Base-by-base conservation (phyloP, 2,329 filamentous ascomycete genomes). In the Sordariomycetes sp. region DNA sequence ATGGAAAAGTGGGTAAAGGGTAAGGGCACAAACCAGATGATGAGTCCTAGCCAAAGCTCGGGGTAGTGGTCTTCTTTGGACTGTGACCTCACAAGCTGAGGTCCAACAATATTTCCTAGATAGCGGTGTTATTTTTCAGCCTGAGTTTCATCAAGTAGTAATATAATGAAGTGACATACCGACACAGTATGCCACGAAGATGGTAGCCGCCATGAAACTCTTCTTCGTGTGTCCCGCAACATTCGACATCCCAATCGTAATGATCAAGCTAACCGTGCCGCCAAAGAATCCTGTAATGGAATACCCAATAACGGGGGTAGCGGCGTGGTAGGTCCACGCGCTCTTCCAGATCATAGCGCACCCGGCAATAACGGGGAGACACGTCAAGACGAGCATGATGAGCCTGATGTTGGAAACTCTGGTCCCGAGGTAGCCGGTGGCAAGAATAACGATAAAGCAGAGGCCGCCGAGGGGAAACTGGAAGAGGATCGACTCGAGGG, bases 171-270 rank as follows among this genome's bases (percentile, higher is more conserved):
- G 22, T 7, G 15, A 59, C 56, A 48, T 53, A 1, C 86, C 77
- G 2, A 90, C 82, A 57, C 85, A 87, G 64, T 90, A 90, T 0
- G 84, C 85, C 0, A 88, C 84, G 61, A 90, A 90, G 1, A 88
- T 85, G 0, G 83, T 82, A 0, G 84, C 82, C 0, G 86, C 84
- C 76, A 87, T 89, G 63, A 86, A 84, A 61, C 82, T 86, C 74
- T 90, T 90, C 72, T 90, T 90, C 0, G 86, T 90, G 25, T 86
- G 79, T 0, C 87, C 87, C 0, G 86, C 86, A 0, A 90, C 85
- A 61, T 90, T 90, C 12, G 80, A 79, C 74, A 77, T 77, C 36
- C 75, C 75, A 6, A 79, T 60, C 0, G 74, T 75, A 61, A 80
- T 76, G 56, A 74, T 72, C 50, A 80, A 71, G 51, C 80, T 84